These are phyloP conservation scores for Sclerotinia sclerotiorum DNA, from an alignment of 2,329 filamentous ascomycete species.

Conservation along the genomic window DNA sequence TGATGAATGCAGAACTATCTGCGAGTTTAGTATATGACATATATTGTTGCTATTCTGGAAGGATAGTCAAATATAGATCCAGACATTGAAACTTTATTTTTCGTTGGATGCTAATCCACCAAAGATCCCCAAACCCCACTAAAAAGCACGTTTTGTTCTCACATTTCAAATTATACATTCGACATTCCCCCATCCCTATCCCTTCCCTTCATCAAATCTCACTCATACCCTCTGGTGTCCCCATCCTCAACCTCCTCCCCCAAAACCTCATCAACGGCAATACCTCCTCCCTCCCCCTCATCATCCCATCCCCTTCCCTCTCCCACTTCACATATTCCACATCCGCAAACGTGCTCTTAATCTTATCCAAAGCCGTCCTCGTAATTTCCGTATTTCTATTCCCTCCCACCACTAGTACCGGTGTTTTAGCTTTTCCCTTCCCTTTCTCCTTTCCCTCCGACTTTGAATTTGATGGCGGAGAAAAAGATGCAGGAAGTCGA, in stretches of 20 bases:
- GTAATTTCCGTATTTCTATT: slow-evolving; percentile 56
- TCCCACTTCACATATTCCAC: slow-evolving; percentile 69
- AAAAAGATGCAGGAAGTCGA: slow-evolving; percentile 46
- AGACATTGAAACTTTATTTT: neutral
- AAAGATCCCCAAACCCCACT: too few relatives aligned
- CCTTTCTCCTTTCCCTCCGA: slow-evolving; percentile 39
- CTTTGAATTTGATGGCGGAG: neutral
- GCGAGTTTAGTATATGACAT: neutral
- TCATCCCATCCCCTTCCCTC: slow-evolving; percentile 76
- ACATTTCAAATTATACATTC: too few relatives aligned
- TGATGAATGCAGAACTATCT: neutral
- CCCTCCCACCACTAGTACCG: slow-evolving; percentile 61
- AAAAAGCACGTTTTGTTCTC: too few relatives aligned
- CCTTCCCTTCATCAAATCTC: slow-evolving; percentile 43
- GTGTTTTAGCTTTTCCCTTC: slow-evolving; percentile 59
- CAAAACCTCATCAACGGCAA: slow-evolving; percentile 85
- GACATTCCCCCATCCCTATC: neutral
- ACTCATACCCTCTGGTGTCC: slow-evolving; percentile 53
- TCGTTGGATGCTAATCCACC: neutral
- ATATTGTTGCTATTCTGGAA: too few relatives aligned
- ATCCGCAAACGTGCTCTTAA: slow-evolving; percentile 65
- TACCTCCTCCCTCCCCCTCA: slow-evolving; percentile 80
- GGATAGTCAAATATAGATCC: neutral
- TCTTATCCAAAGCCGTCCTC: slow-evolving; percentile 59
- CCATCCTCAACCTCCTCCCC: slow-evolving; percentile 60